Conservation (phyloP, 2,329 filamentous ascomycete species). For the Monilinia aucupariae region DNA sequence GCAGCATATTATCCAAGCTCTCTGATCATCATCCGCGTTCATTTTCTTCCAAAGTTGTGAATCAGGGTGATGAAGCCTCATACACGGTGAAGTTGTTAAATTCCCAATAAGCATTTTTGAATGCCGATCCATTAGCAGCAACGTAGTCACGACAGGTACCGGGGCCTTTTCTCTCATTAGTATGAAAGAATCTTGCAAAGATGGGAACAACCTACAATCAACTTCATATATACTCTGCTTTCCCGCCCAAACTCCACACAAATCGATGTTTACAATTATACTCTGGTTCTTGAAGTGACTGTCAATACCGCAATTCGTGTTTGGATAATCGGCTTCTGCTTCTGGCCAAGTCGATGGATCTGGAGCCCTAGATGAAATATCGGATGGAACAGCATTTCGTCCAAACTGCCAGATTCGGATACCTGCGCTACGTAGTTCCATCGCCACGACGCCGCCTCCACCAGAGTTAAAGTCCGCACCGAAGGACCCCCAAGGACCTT, state of each 20-base stretch:
- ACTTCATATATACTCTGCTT: slow-evolving; percentile 34
- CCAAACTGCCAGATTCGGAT: slow-evolving; percentile 50
- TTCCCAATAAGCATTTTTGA: slow-evolving; percentile 33
- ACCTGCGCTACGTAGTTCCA: slow-evolving; percentile 42
- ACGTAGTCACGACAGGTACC: slow-evolving; percentile 30
- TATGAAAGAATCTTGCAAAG: background rate
- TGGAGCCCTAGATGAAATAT: slow-evolving; percentile 41
- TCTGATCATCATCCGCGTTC: too few species aligned
- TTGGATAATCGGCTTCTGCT: slow-evolving; percentile 45
- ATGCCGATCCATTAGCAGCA: slow-evolving; percentile 31
- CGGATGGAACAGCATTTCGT: slow-evolving; percentile 41
- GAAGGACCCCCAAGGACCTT: slow-evolving; percentile 41
- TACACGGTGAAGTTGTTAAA: slow-evolving; percentile 31
- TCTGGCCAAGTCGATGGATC: slow-evolving; percentile 42
- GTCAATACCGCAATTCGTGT: slow-evolving; percentile 61
- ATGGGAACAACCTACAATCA: slow-evolving; percentile 25
- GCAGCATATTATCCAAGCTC: background rate
- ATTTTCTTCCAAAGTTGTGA: background rate
- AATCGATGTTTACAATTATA: slow-evolving; percentile 75
- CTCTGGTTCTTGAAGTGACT: slow-evolving; percentile 65
- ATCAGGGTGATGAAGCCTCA: slow-evolving; percentile 16
- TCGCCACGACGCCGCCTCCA: slow-evolving; percentile 45
- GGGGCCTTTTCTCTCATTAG: slow-evolving; percentile 21
- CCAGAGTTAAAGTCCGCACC: slow-evolving; percentile 49
- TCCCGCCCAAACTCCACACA: slow-evolving; percentile 88